Evolutionary conservation across 257 asterid genomes (phyloP), one percentile per base, ranked within the genome.

Genomic region (Lithospermum erythrorhizon): DNA sequence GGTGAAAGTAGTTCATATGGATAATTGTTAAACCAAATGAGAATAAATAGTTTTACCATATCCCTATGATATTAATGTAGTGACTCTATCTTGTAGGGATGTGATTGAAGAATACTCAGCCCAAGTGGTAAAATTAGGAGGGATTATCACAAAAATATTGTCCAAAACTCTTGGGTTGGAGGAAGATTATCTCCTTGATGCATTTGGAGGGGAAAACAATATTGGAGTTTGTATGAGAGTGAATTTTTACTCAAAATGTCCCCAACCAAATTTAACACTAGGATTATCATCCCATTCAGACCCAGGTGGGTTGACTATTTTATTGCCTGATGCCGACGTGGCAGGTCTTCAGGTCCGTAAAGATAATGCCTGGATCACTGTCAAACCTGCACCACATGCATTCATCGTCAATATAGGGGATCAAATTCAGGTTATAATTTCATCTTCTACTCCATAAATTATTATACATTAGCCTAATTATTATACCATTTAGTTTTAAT

Each of bases 251-350:
- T 69, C 74, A 0, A 55, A 61, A 13, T 69, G 74, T 51, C 69
- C 74, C 0, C 61, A 69, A 18, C 74, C 74, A 29, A 30, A 63
- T 16, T 24, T 62, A 54, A 62, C 65, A n/a, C 55, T 69, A 1
- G 74, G 69, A 21, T 61, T 69, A n/a, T 58, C 65, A 13, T 61
- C 74, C 53, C 74, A 69, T 61, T 63, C 69, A 18, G 69, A 69
- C 24, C 68, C 57, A 19, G 61, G n/a, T 8, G 74, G 65, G 47
- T 21, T 69, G 24, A 69, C 74, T 0, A 37, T 69, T 21, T 65
- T 69, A 16, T 69, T 69, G 53, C 74, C 65, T 21, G 64, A 62
- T 20, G 54, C 58, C 6, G 48, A 69, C 24, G 65, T 52, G 47
- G 61, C 65, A 30, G 74, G 69, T 32, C 74, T 69, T 53, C 69